Base-by-base conservation (phyloP, 2,329 filamentous ascomycete species). In the Rhinocladiella similis region DNA sequence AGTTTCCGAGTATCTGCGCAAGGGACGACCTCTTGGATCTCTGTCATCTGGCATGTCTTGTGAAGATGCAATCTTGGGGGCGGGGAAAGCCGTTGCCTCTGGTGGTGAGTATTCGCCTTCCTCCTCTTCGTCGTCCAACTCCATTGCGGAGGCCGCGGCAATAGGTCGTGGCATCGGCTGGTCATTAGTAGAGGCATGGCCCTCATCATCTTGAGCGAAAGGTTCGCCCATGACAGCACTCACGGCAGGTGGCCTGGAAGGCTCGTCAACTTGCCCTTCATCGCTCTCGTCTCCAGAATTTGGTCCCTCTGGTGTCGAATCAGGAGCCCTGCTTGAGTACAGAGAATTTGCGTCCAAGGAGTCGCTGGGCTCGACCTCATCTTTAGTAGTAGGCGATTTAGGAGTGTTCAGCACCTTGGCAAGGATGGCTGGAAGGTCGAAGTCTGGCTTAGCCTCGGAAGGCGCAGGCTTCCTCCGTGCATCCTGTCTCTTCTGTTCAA, bases 261-360 rank as follows among this genome's bases (percentile, higher is more conserved):
- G 47, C 48, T 61, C 67, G 57, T 71, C 70, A 66, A 69, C 58
- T 64, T 69, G 65, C 53, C 64, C 58, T 47, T 69, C 69, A 59
- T 71, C 68, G 52, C 67, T 62, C 53, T 68, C 66, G 20, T 61
- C 63, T 19, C 47, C 52, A 54, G 62, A 63, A 42, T 54, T 60
- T 14, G 47, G 60, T 52, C 70, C 72, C 60, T 80, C 78, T 70
- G 82, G 78, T 69, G 83, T 75, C 62, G 91, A 96, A 71, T 92
- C 89, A 78, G 92, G 87, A 62, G 82, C 83, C 76, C 88, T 90
- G 75, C 92, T 97, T 64, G 93, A 97, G 79, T 97, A 97, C 74
- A 96, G 96, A 39, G 91, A 94, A 69, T 95, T 91, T 71, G 95
- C 88, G 75, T 97, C 91, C 76, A 91, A 90, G 71, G 85, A 84